Evolutionary conservation across 2,329 filamentous ascomycete genomes (phyloP), one percentile per base, ranked within the genome.

Genomic region (Talaromyces verruculosus): DNA sequence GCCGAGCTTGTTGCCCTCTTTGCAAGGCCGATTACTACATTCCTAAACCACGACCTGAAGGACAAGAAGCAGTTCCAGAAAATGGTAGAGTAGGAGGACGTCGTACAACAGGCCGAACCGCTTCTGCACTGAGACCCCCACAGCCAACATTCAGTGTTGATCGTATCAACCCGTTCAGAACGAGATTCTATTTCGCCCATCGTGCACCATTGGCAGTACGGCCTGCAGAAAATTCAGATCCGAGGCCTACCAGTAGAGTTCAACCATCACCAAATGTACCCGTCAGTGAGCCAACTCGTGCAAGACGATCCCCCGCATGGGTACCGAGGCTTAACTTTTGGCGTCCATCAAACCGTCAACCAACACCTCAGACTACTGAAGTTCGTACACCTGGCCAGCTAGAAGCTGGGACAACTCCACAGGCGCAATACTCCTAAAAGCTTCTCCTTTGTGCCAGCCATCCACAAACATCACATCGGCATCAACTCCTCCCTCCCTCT

Each of bases 1-100:
- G 95, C 69, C 89, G 94, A 70, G 95, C 95, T 30, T 98, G 94
- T 82, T 99, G 95, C 77, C 95, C 95, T 5, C 88, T 99, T 6
- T 99, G 95, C 84, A 99, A 99, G 81, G 92, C 94, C 47, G 95
- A 99, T 75, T 99, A 98, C 78, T 98, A 96, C 77, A 89, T 92
- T 2, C 94, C 95, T 0, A 98, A 98, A 80, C 92, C 93, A 61
- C 90, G 92, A 17, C 84, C 91, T 2, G 87, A 88, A 68, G 83
- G 80, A 61, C 66, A 70, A 51, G 77, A 75, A 55, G 61, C 68
- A 19, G 61, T 68, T 11, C 60, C 73, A 47, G 72, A 72, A 47
- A 67, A 68, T 60, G 79, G 76, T 59, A 75, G 77, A 66, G 13
- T 13, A 45, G 67, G 71, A 63, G 71, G 72, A 51, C 77, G 74